Evolutionary conservation across 345 rosid species (phyloP).

Genomic region (Gossypium mustelinum): DNA sequence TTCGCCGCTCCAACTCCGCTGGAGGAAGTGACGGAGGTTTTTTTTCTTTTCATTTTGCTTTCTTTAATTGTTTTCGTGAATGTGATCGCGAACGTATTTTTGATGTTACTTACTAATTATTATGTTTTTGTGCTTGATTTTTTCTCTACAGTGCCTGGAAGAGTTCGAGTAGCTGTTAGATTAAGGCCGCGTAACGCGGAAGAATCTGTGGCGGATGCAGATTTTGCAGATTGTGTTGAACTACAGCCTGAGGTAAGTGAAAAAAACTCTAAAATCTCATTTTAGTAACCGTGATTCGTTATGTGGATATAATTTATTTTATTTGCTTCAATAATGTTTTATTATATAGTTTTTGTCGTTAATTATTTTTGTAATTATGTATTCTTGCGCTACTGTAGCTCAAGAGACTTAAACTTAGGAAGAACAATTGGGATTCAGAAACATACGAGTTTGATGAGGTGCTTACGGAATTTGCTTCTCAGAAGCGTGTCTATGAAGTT

Average conservation of each 20-base stretch:
- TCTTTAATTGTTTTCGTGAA: not conserved
- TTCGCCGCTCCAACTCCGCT: constrained; percentile 62
- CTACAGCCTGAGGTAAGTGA: constrained; percentile 82
- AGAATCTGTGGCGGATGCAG: constrained; percentile 86
- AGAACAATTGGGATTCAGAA: constrained; percentile 95
- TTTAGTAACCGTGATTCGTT: not conserved
- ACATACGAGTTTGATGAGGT: constrained; percentile 96
- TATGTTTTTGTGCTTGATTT: not conserved
- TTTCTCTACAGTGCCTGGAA: constrained; percentile 64
- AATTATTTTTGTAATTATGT: not conserved
- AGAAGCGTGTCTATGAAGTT: constrained; percentile 90
- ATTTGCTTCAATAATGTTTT: not conserved
- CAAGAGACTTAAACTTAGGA: constrained; percentile 91
- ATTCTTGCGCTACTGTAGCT: constrained; percentile 37
- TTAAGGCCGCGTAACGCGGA: constrained; percentile 87
- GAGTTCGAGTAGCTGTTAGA: constrained; percentile 95
- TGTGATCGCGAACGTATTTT: not conserved
- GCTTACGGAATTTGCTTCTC: constrained; percentile 92
- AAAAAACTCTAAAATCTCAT: constrained; percentile 8
- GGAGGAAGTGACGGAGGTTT: constrained; percentile 63
- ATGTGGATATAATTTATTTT: not conserved
- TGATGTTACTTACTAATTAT: not conserved
- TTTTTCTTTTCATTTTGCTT: not conserved
- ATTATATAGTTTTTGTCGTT: not conserved
- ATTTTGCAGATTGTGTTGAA: constrained; percentile 97